Conservation (phyloP, 2,329 filamentous ascomycete genomes). For the Xylaria polymorpha region DNA sequence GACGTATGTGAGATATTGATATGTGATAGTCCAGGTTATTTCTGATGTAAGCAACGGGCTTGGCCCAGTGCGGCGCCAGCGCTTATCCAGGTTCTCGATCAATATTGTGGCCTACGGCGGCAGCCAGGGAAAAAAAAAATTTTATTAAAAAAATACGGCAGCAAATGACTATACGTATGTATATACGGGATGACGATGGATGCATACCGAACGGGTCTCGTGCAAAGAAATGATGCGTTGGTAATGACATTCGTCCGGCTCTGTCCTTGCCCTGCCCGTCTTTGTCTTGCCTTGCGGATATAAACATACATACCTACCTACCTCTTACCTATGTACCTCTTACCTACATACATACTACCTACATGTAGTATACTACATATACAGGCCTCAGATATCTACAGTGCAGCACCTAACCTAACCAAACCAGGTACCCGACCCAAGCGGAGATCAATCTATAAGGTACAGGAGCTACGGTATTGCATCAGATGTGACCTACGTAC, state of each 20-base stretch:
- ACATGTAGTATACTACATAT: not conserved
- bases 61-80: slow-evolving; percentile 15
- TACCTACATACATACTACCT: no score
- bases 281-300: not conserved
- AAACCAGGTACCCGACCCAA: not conserved
- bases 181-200: slow-evolving; percentile 2
- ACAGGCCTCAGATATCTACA: no score
- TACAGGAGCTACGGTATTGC: not conserved
- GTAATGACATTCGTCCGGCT: not conserved
- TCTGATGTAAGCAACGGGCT: slow-evolving; percentile 23
- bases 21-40: slow-evolving; percentile 24
- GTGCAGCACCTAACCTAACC: no score
- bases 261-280: no score
- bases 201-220: not conserved
- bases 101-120: slow-evolving; percentile 3
- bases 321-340: no score
- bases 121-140: not conserved
- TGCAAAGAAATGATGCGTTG: not conserved
- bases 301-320: no score
- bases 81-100: slow-evolving; percentile 21
- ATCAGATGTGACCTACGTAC: slow-evolving; percentile 7
- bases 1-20: slow-evolving; percentile 10
- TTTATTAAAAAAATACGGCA: not conserved
- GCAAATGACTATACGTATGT: not conserved
- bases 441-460: slow-evolving; percentile 1